Evolutionary conservation across 1,284 basidiomycete species (phyloP).

Genomic region (Trametes sp.): DNA sequence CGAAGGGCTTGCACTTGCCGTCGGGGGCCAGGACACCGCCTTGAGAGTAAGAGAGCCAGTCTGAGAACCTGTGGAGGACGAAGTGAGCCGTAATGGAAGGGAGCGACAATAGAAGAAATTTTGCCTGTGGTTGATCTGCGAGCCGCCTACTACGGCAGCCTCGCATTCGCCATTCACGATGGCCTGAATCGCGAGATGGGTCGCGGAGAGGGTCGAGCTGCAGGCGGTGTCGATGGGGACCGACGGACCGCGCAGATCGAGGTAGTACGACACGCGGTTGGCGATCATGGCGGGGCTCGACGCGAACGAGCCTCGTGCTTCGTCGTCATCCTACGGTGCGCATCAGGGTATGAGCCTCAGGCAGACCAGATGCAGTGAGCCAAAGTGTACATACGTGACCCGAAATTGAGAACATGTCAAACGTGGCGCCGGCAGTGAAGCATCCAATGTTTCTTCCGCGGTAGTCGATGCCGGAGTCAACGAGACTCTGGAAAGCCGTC

Average conservation of each 20-base stretch:
- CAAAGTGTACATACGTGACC: slow-evolving; percentile 15
- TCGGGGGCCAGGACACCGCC: slow-evolving; percentile 50
- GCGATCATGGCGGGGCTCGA: slow-evolving; percentile 49
- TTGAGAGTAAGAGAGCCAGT: slow-evolving; percentile 44
- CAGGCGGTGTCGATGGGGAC: slow-evolving; percentile 59
- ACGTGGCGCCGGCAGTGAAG: slow-evolving; percentile 42
- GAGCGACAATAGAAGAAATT: background rate
- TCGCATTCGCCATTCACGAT: slow-evolving; percentile 54
- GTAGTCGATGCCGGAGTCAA: slow-evolving; percentile 52
- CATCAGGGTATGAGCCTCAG: background rate
- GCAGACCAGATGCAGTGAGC: background rate
- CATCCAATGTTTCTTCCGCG: slow-evolving; percentile 47
- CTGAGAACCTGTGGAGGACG: slow-evolving; percentile 26
- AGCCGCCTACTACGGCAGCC: slow-evolving; percentile 56
- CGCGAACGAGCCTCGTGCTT: slow-evolving; percentile 48
- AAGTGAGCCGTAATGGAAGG: background rate
- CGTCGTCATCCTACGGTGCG: slow-evolving; percentile 45
- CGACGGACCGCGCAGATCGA: slow-evolving; percentile 57
- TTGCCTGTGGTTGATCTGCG: slow-evolving; percentile 51
- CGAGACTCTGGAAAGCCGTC: slow-evolving; percentile 44
- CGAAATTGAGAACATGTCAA: slow-evolving; percentile 21
- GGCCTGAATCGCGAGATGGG: slow-evolving; percentile 56
- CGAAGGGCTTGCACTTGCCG: slow-evolving; percentile 58
- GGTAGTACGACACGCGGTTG: slow-evolving; percentile 56
- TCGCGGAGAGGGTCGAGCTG: slow-evolving; percentile 53